Evolutionary conservation across 2,329 filamentous ascomycete genomes (phyloP), one percentile per base, ranked within the genome.

Genomic region (Diaporthe sp.): DNA sequence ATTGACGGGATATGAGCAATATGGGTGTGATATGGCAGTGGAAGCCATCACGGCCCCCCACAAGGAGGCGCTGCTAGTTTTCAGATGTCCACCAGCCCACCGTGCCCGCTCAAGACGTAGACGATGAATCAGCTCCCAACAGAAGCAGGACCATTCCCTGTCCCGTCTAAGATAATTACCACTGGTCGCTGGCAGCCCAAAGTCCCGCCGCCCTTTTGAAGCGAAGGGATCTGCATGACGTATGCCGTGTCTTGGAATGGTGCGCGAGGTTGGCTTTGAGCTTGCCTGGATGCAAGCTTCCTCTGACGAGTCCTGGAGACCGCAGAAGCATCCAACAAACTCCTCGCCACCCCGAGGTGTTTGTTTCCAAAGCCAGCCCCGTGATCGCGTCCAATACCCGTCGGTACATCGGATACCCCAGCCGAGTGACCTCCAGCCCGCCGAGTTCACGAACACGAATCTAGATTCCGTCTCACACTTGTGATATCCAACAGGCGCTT

Each of bases 391-490:
- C 34, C 34, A 28, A 55, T 25, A 28, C 7, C n/a, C 34, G 47
- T 28, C 49, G 65, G 47, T 37, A 53, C 2, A 15, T 70, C 34
- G 49, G 65, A 22, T 8, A 55, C n/a, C 22, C 25, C 51, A 55
- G 49, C 65, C 34, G 34, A 39, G n/a, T 6, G 9, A 28, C 47
- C 1, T 68, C n/a, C 31, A 55, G 49, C n/a, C n/a, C 13, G 31
- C 31, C 22, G 34, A 53, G 22, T n/a, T 20, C 3, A 17, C 12
- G 9, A 55, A 15, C 9, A 28, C 31, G 34, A 25, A 68, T 17
- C 25, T 51, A 3, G n/a, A 65, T 55, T n/a, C 17, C 34, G 17
- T 17, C 31, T 70, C 49, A 70, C 65, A 42, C 65, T 70, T 28
- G 49, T 42, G 65, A 55, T 22, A 25, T 3, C 8, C 42, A 37